These are phyloP conservation scores for Clitopilus hobsonii DNA, from an alignment of 768 basidiomycete species.

Conservation along the genomic window DNA sequence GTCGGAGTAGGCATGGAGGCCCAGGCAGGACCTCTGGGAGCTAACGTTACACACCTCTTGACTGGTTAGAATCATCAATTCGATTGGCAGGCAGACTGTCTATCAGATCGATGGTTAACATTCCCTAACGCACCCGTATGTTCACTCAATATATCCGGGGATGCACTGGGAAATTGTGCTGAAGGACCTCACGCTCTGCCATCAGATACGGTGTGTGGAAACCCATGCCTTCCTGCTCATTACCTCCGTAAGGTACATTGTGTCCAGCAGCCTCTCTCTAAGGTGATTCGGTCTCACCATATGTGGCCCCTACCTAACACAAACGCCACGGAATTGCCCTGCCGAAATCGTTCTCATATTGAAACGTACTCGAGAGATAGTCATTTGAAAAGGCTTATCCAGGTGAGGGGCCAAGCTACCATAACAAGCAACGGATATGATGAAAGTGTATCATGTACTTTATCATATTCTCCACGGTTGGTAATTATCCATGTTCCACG, in stretches of 20 bases:
- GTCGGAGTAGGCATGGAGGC: not conserved
- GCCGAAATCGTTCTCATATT: not conserved
- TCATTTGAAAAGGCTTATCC: not conserved
- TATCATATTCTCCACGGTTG: too few species aligned
- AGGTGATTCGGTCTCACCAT: not conserved
- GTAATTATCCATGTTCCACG: too few species aligned
- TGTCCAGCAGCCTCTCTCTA: not conserved
- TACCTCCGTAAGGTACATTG: not conserved
- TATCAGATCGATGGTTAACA: not conserved
- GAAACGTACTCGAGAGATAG: not conserved
- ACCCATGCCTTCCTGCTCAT: not conserved
- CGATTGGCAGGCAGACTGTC: not conserved
- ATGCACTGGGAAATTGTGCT: not conserved
- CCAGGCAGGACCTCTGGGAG: not conserved
- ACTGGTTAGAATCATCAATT: too few species aligned
- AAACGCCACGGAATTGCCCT: not conserved
- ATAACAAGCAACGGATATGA: not conserved
- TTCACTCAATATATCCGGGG: not conserved
- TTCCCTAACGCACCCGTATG: not conserved
- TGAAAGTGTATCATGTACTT: not conserved
- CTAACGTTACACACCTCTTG: too few species aligned
- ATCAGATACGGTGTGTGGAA: not conserved
- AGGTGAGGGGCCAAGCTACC: not conserved
- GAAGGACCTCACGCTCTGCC: not conserved
- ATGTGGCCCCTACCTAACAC: not conserved